These are phyloP conservation scores for Porcisia deanei DNA, from an alignment of 208 protist species.

Conservation along the genomic window DNA sequence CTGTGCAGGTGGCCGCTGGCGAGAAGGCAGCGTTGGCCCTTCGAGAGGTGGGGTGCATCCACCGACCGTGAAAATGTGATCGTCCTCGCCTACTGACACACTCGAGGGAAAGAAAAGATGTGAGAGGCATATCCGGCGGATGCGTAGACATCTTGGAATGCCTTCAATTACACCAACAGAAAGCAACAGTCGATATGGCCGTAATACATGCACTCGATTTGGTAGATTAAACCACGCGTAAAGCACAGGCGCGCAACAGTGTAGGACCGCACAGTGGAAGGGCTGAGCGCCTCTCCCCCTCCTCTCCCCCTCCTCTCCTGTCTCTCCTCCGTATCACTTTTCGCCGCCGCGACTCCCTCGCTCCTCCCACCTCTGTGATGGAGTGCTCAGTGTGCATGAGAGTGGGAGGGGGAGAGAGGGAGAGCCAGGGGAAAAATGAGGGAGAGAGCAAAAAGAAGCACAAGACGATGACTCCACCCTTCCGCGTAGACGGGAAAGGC, in stretches of 20 bases:
- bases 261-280: no score
- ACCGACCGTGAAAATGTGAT: background rate
- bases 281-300: no score
- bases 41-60: background rate
- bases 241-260: no score
- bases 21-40: background rate
- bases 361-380: no score
- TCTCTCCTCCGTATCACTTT: no score
- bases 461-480: background rate
- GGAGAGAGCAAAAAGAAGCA: background rate
- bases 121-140: background rate
- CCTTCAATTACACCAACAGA: background rate
- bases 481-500: background rate
- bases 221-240: background rate
- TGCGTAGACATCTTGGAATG: background rate
- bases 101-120: background rate
- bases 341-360: no score
- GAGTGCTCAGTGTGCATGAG: background rate
- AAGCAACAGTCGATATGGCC: background rate
- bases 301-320: no score
- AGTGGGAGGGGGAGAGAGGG: background rate
- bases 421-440: slow-evolving; percentile 13
- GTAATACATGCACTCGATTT: background rate
- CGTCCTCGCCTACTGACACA: background rate
- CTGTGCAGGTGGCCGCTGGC: no score